Percentiles rank a stretch among this genome's conserved stretches.
phyloP scores from a whole-genome alignment of 768 basidiomycete species.

The Phanerochaete carnosa region DNA sequence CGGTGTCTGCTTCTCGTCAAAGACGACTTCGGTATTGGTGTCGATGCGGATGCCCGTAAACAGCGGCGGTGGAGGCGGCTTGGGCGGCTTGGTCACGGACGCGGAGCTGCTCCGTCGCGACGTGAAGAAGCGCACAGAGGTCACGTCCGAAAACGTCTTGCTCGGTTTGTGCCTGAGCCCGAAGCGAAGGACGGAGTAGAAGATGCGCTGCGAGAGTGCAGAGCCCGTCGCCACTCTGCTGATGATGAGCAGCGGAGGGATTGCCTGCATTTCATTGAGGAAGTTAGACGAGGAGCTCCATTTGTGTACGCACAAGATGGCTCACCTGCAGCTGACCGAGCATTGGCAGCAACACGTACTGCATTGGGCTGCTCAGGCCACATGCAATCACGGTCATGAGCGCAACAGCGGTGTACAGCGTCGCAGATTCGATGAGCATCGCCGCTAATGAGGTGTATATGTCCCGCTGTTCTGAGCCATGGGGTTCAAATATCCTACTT shows the following conservation, averaged over 20 bases:
- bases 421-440: slow-evolving; percentile 22
- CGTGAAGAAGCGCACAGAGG: background rate
- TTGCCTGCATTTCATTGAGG: slow-evolving; percentile 12
- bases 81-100: background rate
- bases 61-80: background rate
- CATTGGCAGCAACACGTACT: slow-evolving; percentile 21
- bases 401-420: slow-evolving; percentile 17
- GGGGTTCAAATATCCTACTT: background rate
- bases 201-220: slow-evolving; percentile 9
- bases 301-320: background rate
- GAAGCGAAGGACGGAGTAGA: too few relatives aligned
- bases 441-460: slow-evolving; percentile 17
- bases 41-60: too few relatives aligned
- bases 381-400: slow-evolving; percentile 17
- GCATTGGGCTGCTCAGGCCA: slow-evolving; percentile 16
- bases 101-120: background rate
- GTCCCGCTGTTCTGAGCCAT: background rate
- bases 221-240: slow-evolving; percentile 16
- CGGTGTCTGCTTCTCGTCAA: too few relatives aligned
- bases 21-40: too few relatives aligned
- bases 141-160: background rate
- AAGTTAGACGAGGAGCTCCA: background rate
- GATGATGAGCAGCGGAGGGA: slow-evolving; percentile 20
- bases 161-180: background rate
- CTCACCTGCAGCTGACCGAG: slow-evolving; percentile 25